Percentiles rank a stretch among this genome's conserved stretches.
Conservation (phyloP, 208 protist genomes). For the Trichomonas gallinae region DNA sequence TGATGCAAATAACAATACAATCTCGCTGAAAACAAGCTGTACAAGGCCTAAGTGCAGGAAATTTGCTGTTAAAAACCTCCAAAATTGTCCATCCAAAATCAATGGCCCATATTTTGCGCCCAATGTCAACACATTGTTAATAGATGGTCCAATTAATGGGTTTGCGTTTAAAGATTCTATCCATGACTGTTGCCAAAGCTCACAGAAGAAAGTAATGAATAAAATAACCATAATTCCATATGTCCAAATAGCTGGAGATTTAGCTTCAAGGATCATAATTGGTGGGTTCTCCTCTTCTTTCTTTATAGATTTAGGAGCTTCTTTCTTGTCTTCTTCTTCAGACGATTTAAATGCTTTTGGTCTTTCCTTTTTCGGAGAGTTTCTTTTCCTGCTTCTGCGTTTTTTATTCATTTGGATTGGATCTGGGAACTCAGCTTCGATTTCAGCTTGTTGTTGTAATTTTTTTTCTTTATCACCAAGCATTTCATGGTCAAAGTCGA, state of each 20-base stretch:
- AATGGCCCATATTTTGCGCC: background rate
- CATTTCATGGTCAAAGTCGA: background rate
- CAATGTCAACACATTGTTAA: background rate
- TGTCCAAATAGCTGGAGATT: background rate
- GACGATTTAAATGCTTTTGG: background rate
- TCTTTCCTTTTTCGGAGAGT: background rate
- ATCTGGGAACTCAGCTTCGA: background rate
- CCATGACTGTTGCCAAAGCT: background rate
- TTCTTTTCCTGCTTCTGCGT: background rate
- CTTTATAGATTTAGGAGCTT: too few species aligned
- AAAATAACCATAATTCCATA: background rate
- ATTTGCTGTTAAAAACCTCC: background rate
- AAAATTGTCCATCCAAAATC: background rate
- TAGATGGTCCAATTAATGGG: background rate
- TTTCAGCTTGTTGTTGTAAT: background rate
- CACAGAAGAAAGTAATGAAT: background rate
- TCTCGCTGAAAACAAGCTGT: background rate
- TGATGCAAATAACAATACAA: background rate
- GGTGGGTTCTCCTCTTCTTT: background rate
- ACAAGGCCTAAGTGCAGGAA: background rate
- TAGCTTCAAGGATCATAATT: background rate
- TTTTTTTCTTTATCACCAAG: background rate
- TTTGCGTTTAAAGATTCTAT: background rate
- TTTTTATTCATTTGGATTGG: background rate
- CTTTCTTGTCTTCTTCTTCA: background rate